Evolutionary conservation across 2,329 filamentous ascomycete species (phyloP).

Genomic region (Xylariaceae sp.): DNA sequence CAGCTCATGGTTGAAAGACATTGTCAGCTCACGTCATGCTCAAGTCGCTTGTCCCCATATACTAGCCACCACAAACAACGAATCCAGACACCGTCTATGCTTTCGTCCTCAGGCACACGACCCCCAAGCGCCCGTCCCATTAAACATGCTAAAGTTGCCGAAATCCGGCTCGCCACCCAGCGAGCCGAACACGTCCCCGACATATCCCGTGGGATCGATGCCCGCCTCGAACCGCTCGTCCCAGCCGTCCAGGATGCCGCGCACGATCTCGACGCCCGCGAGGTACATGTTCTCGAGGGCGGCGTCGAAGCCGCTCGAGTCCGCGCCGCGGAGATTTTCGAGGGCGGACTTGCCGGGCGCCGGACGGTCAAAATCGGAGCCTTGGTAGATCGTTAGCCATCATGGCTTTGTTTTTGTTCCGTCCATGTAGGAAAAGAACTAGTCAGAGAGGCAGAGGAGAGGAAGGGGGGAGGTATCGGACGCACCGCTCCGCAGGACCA

Average conservation of each 20-base stretch:
- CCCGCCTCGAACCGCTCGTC: constrained; percentile 52
- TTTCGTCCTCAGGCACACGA: too few relatives aligned
- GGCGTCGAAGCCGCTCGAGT: constrained; percentile 60
- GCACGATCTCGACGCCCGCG: constrained; percentile 61
- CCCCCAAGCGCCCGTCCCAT: constrained; percentile 1
- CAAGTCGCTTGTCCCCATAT: too few relatives aligned
- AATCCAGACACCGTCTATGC: too few relatives aligned
- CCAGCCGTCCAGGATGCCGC: constrained; percentile 61
- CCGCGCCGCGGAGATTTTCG: constrained; percentile 44
- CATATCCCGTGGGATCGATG: constrained; percentile 57
- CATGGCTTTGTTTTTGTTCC: neutral
- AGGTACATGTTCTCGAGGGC: constrained; percentile 64
- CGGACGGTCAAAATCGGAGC: constrained; percentile 68
- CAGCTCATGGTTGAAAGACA: too few relatives aligned
- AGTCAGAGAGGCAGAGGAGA: neutral
- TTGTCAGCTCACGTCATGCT: too few relatives aligned
- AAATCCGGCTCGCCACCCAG: constrained; percentile 64
- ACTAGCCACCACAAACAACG: too few relatives aligned
- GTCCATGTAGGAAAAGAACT: neutral
- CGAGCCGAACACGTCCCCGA: constrained; percentile 68
- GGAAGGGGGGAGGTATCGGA: neutral
- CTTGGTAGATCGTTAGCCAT: constrained; percentile 20
- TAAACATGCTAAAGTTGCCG: constrained; percentile 44
- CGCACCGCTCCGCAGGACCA: constrained; percentile 60
- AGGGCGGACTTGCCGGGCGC: constrained; percentile 52